Base-by-base conservation (phyloP, 2,329 filamentous ascomycete species). In the Mycogone perniciosa region DNA sequence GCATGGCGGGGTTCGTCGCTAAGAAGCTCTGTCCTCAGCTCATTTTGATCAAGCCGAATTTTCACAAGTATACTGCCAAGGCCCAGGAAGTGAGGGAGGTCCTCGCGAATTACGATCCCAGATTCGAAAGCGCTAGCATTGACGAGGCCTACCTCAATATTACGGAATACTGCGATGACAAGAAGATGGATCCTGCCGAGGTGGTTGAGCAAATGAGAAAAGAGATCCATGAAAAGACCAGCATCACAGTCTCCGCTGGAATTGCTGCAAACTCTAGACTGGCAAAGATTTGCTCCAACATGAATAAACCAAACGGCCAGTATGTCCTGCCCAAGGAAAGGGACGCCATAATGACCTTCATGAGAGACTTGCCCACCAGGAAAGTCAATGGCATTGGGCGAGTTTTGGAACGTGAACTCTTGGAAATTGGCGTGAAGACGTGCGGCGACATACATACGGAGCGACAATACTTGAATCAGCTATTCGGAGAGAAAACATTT, bases 101-200 rank as follows among this genome's bases (percentile, higher is more conserved):
- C 1, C 73, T 99, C 11, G 85, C 82, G 8, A 77, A 85, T n/a
- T 99, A 97, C 62, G 93, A 99, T 62, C 81, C 89, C 0, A 78
- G 88, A 1, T 99, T 95, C 59, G 89, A 97, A 66, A 95, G 88
- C 60, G 89, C 92, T 0, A 96, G 90, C 64, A 91, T 96, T 57
- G 93, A 99, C 60, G 93, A 99, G 67, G 93, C 93, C 1, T 99
- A 96, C 64, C 75, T 99, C 30, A 97, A 99, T 61, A 88, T 99
- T 52, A 97, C 93, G 0, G 75, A 84, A 46, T 97, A 95, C 64
- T 96, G 92, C 62, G 59, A 71, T 8, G 78, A 82, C 33, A 84
- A 91, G 55, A 63, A 78, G 8, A 76, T 92, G 64, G 74, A 69
- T 0, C 85, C 92, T 0, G 84, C 86, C 42, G 85, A 89, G 31